A percentile compares a stretch with the other conserved stretches of the same genome.
These are phyloP conservation scores for Centrapalus pauciflorus DNA, from an alignment of 129 eudicot species.

Conservation along the genomic window DNA sequence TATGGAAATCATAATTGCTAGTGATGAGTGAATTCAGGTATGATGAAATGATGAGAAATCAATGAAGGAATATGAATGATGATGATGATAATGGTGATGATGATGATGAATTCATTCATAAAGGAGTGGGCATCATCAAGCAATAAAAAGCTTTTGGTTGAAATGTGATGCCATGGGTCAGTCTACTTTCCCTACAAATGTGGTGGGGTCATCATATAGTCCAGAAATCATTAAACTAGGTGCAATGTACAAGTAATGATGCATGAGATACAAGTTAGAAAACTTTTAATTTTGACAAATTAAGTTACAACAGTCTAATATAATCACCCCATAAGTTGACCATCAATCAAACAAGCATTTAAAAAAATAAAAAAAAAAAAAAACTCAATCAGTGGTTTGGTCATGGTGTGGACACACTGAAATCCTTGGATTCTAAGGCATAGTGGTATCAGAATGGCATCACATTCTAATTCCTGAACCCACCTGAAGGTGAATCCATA, in stretches of 20 bases:
- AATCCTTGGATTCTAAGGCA: slow-evolving; percentile 11
- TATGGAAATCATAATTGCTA: neutral
- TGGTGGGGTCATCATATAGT: slow-evolving; percentile 14
- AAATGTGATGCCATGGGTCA: slow-evolving; percentile 5
- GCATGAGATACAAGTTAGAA: neutral
- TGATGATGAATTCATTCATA: neutral
- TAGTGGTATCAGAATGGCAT: too few relatives aligned
- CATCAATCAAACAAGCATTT: slow-evolving; percentile 1
- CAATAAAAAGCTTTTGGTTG: slow-evolving; percentile 20
- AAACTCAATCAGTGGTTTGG: neutral
- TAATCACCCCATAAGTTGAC: slow-evolving; percentile 3
- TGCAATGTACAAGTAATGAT: neutral
- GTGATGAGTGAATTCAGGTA: slow-evolving; percentile 11
- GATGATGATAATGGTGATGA: neutral
- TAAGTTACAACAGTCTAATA: neutral
- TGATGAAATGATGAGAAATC: slow-evolving; percentile 22
- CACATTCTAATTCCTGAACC: too few relatives aligned
- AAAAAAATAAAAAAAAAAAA: too few relatives aligned
- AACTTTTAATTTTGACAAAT: neutral
- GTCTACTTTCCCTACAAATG: slow-evolving; percentile 9
- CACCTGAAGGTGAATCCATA: neutral
- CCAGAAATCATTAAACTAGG: neutral
- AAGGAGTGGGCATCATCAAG: slow-evolving; percentile 24
- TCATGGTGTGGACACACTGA: too few relatives aligned
- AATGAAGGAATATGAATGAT: slow-evolving; percentile 23